phyloP scores from a whole-genome alignment of 257 asterid genomes.

The Nicotiana tabacum region DNA sequence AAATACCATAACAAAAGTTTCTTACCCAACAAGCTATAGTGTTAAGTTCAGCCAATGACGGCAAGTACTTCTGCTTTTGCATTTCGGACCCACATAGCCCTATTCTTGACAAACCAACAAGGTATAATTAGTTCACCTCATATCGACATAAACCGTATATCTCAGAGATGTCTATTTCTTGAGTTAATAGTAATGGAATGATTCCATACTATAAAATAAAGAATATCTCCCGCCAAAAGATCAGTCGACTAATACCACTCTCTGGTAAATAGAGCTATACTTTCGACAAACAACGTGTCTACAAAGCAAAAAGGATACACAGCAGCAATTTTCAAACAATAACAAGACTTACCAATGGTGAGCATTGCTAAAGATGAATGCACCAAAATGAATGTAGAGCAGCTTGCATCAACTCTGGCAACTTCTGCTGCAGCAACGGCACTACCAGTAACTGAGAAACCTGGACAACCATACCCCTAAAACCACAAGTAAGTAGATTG shows the following conservation, averaged over 20 bases:
- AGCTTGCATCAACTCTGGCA: conserved; percentile 98
- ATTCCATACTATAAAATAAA: too few relatives aligned
- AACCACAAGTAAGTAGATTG: conserved; percentile 18
- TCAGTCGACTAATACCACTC: background rate
- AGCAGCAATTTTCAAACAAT: background rate
- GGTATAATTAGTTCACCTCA: background rate
- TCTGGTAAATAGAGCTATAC: background rate
- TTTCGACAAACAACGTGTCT: background rate
- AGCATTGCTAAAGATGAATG: conserved; percentile 92
- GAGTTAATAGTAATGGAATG: too few relatives aligned
- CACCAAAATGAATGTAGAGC: conserved; percentile 81
- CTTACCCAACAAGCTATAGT: conserved; percentile 91
- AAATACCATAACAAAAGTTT: background rate
- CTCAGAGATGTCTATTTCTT: too few relatives aligned
- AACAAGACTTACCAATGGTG: conserved; percentile 59
- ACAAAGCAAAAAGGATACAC: background rate
- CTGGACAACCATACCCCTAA: conserved; percentile 96
- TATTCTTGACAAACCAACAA: conserved; percentile 33
- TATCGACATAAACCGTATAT: background rate
- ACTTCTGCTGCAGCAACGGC: conserved; percentile 75
- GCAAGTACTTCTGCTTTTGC: conserved; percentile 82
- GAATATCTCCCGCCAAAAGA: background rate
- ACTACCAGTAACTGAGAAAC: conserved; percentile 69
- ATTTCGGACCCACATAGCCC: conserved; percentile 87
- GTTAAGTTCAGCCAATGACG: conserved; percentile 73